Evolutionary conservation across 2,329 filamentous ascomycete species (phyloP), one percentile per base, ranked within the genome.

Genomic region (Akanthomyces uredinophilus): DNA sequence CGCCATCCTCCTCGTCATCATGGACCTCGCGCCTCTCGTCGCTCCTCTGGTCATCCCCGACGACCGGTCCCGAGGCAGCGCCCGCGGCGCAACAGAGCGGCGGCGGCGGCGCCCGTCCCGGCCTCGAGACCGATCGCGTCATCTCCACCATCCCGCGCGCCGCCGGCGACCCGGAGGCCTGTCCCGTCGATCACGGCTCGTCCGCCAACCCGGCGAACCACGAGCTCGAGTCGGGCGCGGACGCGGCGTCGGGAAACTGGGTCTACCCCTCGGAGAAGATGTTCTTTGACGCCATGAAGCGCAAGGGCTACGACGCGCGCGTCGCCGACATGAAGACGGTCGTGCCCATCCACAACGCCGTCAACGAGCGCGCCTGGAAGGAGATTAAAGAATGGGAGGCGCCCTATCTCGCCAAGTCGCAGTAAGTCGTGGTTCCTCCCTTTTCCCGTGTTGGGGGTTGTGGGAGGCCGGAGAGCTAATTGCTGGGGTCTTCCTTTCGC

Each of bases 281-380:
- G 87, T 99, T 99, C 81, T 98, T 98, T 78, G 91, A 96, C 53
- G 95, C 95, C 50, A 94, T 99, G 87, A 87, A 89, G 79, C 88
- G 94, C 72, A 99, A 99, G 76, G 89, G 88, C 49, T 88, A 92
- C 78, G 85, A 87, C 64, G 87, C 84, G 35, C 79, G 81, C 16
- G 85, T 84, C 0, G 79, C 82, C 6, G 92, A 96, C 75, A 97
- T 97, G 88, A 88, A 85, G 70, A 90, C 90, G 39, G 93, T 98
- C 39, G 93, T 98, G 60, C 95, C 92, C 3, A 98, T 98, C 70
- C 95, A 99, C 78, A 99, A 99, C 73, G 95, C 95, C 50, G 95
- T 99, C 65, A 99, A 99, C 76, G 95, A 99, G 83, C 83, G 91
- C 47, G 95, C 95, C 0, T 99, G 95, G 95, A 82, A 85, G 65